Conservation (phyloP, 2,329 filamentous ascomycete genomes). For the Dichotomopilus funicola region DNA sequence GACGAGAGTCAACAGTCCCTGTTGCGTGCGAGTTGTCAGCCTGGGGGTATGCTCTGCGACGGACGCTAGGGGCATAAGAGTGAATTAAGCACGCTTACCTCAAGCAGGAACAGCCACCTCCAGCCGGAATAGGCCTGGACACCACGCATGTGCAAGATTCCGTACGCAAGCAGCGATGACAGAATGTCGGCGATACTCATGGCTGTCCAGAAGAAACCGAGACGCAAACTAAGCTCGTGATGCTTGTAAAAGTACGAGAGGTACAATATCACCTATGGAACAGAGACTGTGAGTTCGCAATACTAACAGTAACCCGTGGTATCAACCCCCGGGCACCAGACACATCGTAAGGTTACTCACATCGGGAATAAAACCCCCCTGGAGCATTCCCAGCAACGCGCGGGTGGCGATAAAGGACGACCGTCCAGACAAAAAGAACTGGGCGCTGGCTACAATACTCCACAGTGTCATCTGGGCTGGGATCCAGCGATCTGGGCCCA, state of each 20-base stretch:
- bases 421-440: slow-evolving; percentile 37
- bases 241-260: slow-evolving; percentile 41
- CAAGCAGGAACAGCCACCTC: slow-evolving; percentile 51
- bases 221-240: slow-evolving; percentile 33
- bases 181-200: slow-evolving; percentile 37
- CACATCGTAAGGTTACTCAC: slow-evolving; percentile 21
- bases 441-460: slow-evolving; percentile 46
- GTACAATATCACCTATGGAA: slow-evolving; percentile 32
- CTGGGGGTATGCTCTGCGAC: neutral
- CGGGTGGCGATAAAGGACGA: slow-evolving; percentile 35
- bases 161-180: slow-evolving; percentile 34
- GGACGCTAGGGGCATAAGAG: no score
- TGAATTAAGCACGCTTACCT: slow-evolving; percentile 31
- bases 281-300: neutral
- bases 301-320: no score
- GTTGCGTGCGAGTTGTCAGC: slow-evolving; percentile 14
- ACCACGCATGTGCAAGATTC: slow-evolving; percentile 36
- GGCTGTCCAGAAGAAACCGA: slow-evolving; percentile 38
- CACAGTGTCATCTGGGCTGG: slow-evolving; percentile 51
- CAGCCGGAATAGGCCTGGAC: slow-evolving; percentile 32
- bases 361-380: slow-evolving; percentile 43
- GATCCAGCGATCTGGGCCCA: slow-evolving; percentile 55
- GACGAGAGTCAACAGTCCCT: slow-evolving; percentile 36
- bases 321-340: neutral
- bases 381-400: slow-evolving; percentile 35